Evolutionary conservation across 306 rosid species (phyloP).

Genomic region (Castanea crenata): DNA sequence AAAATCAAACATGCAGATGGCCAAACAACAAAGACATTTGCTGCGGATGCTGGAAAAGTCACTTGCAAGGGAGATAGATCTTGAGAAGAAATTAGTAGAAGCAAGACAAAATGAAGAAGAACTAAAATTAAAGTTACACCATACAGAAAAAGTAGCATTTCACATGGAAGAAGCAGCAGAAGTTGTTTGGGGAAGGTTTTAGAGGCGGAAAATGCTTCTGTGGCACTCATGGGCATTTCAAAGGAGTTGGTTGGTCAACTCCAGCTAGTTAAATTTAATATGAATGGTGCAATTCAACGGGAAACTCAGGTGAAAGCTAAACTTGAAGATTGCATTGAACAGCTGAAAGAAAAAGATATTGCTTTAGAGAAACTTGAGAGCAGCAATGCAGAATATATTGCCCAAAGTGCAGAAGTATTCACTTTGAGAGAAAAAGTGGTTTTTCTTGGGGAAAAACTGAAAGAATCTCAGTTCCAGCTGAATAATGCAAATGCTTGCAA

Average conservation of each 20-base stretch:
- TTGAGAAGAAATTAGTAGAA: conserved; percentile 76
- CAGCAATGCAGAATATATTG: conserved; percentile 31
- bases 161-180: conserved; percentile 85
- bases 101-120: conserved; percentile 69
- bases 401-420: conserved; percentile 46
- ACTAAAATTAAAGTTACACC: conserved; percentile 68
- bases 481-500: conserved; percentile 39
- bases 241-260: conserved; percentile 68
- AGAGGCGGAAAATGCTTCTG: conserved; percentile 88
- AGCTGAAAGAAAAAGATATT: conserved; percentile 52
- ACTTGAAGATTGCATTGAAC: conserved; percentile 41
- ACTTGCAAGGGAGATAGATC: conserved; percentile 82
- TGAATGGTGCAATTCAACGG: conserved; percentile 47
- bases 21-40: conserved; percentile 68
- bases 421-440: conserved; percentile 60
- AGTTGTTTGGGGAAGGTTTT: conserved; percentile 97
- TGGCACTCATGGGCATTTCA: conserved; percentile 78
- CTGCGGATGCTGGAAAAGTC: conserved; percentile 89
- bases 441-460: conserved; percentile 48
- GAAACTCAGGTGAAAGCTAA: conserved; percentile 62
- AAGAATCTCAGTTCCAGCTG: conserved; percentile 41
- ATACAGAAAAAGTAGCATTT: conserved; percentile 68
- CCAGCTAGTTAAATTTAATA: conserved; percentile 66
- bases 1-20: conserved; percentile 53
- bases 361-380: conserved; percentile 48